Evolutionary conservation across 164 flowering plant genomes (phyloP), one percentile per base, ranked within the genome.

Genomic region (Tinospora cordifolia): DNA sequence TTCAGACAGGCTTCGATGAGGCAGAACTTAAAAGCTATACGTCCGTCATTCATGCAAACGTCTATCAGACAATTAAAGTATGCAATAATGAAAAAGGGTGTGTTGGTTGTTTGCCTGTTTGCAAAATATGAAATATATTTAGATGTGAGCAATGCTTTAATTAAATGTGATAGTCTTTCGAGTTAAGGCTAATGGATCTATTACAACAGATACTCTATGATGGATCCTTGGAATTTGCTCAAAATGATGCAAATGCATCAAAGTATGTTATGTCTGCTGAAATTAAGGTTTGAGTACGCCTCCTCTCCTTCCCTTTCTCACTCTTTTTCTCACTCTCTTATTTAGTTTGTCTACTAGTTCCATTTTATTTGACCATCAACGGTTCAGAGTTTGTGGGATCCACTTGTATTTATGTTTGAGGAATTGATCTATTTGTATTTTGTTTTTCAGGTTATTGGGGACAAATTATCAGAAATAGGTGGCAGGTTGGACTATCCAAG

Each of bases 31-130:
- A 83, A 84, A 89, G 91, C 82, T 95, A 92, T 81, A 81, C 78
- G 60, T 67, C 98, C 59, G 97, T 92, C 83, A 84, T 95, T 71
- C 91, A 91, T 85, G 98, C 98, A 76, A 95, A 95, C 76, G 93
- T 95, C 65, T 95, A 85, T 85, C 98, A 95, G 91, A 91, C 96
- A 79, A 90, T 95, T 85, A 92, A 95, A 95, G 99, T 95, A 95
- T 76, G 98, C 89, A 84, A 81, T 84, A 80, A 79, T 80, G 79
- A 51, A 83, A 87, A 84, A 86, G 87, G 95, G 91, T 90, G 92
- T 90, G 93, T 90, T 89, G 81, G 89, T 88, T 87, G 75, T 88
- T 87, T 51, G 85, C 86, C 83, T 80, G 83, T 87, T 79, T 76
- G 72, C 54, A 80, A 59, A 69, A 62, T 40, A 66, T 59, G 75